Base-by-base conservation (phyloP, 1,139 yeast species). In the Yamadazyma dushanensis region DNA sequence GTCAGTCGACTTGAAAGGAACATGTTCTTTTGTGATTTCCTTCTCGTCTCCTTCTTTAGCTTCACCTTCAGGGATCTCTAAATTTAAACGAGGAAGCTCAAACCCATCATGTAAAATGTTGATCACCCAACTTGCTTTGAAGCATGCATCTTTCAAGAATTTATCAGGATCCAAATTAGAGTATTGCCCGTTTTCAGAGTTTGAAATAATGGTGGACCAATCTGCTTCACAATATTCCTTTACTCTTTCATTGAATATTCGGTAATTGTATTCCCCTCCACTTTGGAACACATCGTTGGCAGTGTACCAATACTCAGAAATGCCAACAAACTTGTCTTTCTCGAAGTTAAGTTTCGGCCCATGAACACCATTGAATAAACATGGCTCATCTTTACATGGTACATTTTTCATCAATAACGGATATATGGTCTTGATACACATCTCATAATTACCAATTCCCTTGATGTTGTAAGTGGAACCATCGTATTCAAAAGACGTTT, bases 261-360 rank as follows among this genome's bases (percentile, higher is more conserved):
- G 68, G 51, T 74, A 83, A 47, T 80, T 81, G 51, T 84, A 84
- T 39, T 78, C 84, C 6, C 92, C 92, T 8, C 89, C 89, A 59
- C 85, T 72, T 37, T 81, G 78, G 52, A 84, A 84, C 5, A 85
- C 78, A 50, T 85, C 94, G 52, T 84, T 83, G 4, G 92, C 89
- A 2, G 92, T 83, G 51, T 85, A 85, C 92, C 92, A 84, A 58
- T 83, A 85, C 51, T 85, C 95, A 1, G 90, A 82, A 15, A 83
- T 77, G 0, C 95, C 95, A 25, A 85, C 78, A 57, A 85, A 84
- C 47, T 75, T 80, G 50, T 84, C 92, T 35, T 67, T 68, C n/a
- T 73, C 70, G 49, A 83, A 85, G 54, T 84, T 81, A 40, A 85
- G 73, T 30, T 66, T 67, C 9, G 95, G 95, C 0, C 84, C 88